Evolutionary conservation across 495 filamentous ascomycete genomes (phyloP).

Genomic region (Hyaloscypha variabilis): DNA sequence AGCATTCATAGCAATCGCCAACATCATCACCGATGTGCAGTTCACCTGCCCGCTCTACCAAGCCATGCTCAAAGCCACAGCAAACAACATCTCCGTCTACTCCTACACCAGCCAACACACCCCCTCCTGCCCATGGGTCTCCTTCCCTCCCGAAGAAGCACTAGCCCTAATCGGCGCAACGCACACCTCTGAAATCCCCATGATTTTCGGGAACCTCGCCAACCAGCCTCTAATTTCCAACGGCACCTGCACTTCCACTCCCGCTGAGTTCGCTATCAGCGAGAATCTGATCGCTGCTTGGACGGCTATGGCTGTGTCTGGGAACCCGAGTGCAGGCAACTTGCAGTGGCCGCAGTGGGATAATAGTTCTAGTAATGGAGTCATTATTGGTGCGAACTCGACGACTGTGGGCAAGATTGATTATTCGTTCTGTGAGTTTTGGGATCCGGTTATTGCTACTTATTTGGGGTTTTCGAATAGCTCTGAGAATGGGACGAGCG

Average conservation of each 20-base stretch:
- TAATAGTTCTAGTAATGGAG: no score
- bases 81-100: conserved; percentile 36
- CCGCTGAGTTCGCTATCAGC: no score
- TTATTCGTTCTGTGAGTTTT: no score
- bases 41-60: conserved; percentile 38
- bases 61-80: conserved; percentile 25
- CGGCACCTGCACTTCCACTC: conserved; percentile 39
- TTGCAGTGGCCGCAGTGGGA: no score
- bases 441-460: no score
- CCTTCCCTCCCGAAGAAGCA: conserved; percentile 15
- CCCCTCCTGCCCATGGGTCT: conserved; percentile 38
- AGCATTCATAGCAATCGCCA: conserved; percentile 10
- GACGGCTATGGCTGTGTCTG: no score
- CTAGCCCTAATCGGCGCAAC: conserved; percentile 33
- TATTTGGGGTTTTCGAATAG: no score
- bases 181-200: conserved; percentile 45
- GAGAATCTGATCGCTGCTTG: no score
- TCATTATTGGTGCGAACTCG: no score
- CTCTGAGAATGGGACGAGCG: no score
- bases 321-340: no score
- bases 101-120: conserved; percentile 40
- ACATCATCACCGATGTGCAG: conserved; percentile 35
- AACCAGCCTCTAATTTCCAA: conserved; percentile 30
- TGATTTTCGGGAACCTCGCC: conserved; percentile 41
- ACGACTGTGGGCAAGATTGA: no score